Conservation (phyloP, 768 basidiomycete genomes). For the Tylopilus rubrobrunneus region DNA sequence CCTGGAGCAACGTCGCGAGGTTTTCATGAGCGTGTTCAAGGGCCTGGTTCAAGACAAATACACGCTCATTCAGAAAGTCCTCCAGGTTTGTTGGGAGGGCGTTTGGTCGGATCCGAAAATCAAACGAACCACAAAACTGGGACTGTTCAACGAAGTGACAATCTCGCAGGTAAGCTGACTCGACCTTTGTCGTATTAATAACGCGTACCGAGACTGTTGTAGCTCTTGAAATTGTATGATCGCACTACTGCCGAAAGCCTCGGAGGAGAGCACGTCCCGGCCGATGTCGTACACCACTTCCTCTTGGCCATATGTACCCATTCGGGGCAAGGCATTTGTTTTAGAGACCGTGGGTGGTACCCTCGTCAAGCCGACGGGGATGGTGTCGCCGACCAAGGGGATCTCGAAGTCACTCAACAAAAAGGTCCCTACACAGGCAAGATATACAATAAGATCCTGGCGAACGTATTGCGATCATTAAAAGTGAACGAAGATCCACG, state of each 20-base stretch:
- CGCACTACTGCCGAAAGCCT: constrained; percentile 47
- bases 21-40: constrained; percentile 68
- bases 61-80: constrained; percentile 52
- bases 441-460: constrained; percentile 80
- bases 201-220: neutral
- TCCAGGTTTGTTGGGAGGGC: constrained; percentile 74
- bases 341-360: constrained; percentile 90
- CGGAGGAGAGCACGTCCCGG: constrained; percentile 55
- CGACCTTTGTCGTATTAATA: neutral
- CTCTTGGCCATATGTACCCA: constrained; percentile 77
- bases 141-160: constrained; percentile 63
- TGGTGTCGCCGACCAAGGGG: constrained; percentile 35
- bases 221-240: constrained; percentile 77
- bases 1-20: constrained; percentile 66
- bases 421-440: constrained; percentile 36
- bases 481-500: constrained; percentile 87
- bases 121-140: constrained; percentile 66
- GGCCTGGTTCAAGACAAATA: constrained; percentile 66
- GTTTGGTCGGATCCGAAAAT: constrained; percentile 74
- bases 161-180: constrained; percentile 54
- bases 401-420: constrained; percentile 28
- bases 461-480: constrained; percentile 65
- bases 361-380: constrained; percentile 56
- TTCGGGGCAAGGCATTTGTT: constrained; percentile 83
- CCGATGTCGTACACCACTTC: constrained; percentile 84